Conservation (phyloP, 257 asterid genomes). For the Jacaranda mimosifolia region DNA sequence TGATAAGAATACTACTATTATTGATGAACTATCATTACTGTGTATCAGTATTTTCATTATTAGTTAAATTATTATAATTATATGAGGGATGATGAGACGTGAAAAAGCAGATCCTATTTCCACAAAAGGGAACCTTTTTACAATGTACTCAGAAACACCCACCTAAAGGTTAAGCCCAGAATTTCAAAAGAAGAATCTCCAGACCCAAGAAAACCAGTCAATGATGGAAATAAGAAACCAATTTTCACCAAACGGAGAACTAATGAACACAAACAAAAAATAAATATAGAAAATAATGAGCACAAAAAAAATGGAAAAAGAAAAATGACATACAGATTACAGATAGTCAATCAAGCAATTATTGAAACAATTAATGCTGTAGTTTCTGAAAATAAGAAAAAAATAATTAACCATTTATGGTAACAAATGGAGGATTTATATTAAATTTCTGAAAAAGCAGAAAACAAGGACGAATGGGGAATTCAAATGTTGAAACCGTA, state of each 20-base stretch:
- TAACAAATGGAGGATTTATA: slow-evolving; percentile 18
- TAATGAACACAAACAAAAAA: neutral
- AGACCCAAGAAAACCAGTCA: slow-evolving; percentile 33
- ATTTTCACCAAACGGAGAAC: slow-evolving; percentile 7
- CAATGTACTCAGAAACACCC: slow-evolving; percentile 46
- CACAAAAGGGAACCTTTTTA: slow-evolving; percentile 58
- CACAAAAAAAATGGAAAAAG: neutral
- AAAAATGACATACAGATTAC: neutral
- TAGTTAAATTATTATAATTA: slow-evolving; percentile 23
- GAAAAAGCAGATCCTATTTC: slow-evolving; percentile 61
- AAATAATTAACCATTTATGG: slow-evolving; percentile 33
- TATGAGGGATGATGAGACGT: slow-evolving; percentile 41
- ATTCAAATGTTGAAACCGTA: slow-evolving; percentile 56
- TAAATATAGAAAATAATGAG: neutral
- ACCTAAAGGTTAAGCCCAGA: slow-evolving; percentile 49
- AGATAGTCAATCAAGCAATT: slow-evolving; percentile 10
- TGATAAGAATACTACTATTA: slow-evolving; percentile 13
- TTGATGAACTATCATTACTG: slow-evolving; percentile 14
- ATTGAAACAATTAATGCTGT: slow-evolving; percentile 24
- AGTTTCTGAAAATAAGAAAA: slow-evolving; percentile 6
- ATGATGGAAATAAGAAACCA: slow-evolving; percentile 37
- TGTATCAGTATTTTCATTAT: neutral
- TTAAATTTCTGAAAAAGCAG: slow-evolving; percentile 31
- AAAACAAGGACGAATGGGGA: slow-evolving; percentile 56
- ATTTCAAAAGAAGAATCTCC: slow-evolving; percentile 49